Evolutionary conservation across 2,329 filamentous ascomycete genomes (phyloP), one percentile per base, ranked within the genome.

Genomic region (Cladophialophora chaetospira): DNA sequence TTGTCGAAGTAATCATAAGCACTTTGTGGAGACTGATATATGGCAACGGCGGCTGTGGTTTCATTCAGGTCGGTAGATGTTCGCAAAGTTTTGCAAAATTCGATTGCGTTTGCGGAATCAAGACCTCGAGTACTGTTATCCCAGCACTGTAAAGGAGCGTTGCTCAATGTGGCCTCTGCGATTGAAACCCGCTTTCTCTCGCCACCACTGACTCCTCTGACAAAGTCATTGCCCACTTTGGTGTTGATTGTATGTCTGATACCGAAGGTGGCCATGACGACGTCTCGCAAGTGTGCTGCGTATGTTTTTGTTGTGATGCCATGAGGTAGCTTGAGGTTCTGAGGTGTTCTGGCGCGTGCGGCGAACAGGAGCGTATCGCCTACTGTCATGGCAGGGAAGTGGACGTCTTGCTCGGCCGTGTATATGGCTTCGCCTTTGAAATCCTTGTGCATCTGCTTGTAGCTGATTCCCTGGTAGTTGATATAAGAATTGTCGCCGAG

Each of bases 341-440:
- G 67, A 4, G 81, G 80, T 6, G 79, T 79, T 15, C 81, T 73
- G 2, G 79, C 74, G 5, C 78, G 75, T 2, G 81, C 79, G 1
- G 82, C 82, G 62, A 83, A 83, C 43, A 79, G 75, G 3, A 82
- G 76, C 0, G 79, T 82, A 58, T 80, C 70, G 8, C 75, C 77
- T 42, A 93, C 89, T 2, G 83, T 86, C 65, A 94, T 74, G 74
- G 86, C 82, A 9, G 88, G 88, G 67, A 92, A 92, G 73, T 92
- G 88, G 3, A 88, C 86, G 69, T 95, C 91, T 35, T 89, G 86
- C 71, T 94, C 90, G 57, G 88, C 88, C 0, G 88, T 91, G 74
- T 94, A 95, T 70, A 94, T 92, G 60, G 88, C 88, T 73, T 95
- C 90, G 63, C 90, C 63, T 21, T 88, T 84, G 88, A 94, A 93